Base-by-base conservation (phyloP, 2,329 filamentous ascomycete species). In the Graphium sp. region DNA sequence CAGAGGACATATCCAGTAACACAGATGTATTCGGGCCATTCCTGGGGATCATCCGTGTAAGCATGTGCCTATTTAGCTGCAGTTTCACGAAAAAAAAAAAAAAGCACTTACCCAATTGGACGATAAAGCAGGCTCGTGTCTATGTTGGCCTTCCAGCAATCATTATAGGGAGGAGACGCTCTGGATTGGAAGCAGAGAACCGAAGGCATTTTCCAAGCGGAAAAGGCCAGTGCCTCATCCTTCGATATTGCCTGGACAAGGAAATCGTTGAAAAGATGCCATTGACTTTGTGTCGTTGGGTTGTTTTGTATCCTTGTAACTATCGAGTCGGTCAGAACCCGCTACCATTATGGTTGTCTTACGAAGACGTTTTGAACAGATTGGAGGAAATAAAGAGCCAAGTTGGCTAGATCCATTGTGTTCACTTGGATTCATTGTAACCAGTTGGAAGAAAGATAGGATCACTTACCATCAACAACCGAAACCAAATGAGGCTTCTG, bases 251-350 rank as follows among this genome's bases (percentile, higher is more conserved):
- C 74, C 9, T 80, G 72, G 14, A 98, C 91, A 20, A 93, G 55
- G 43, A 98, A 98, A 52, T 98, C 89, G 41, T 98, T 98, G 57
- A 98, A 94, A 2, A 98, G 55, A 51, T 95, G 83, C 91, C 91
- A 98, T 40, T 77, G 75, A 42, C 70, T 76, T 37, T 72, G 64
- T 4, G 56, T 58, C 1, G 70, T 62, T 1, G 65, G 48, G 23
- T 66, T 23, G 11, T 28, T 6, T 12, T 32, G 18, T n/a, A n/a
- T n/a, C n/a, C n/a, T n/a, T n/a, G n/a, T n/a, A n/a, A n/a, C n/a
- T n/a, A n/a, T n/a, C n/a, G n/a, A n/a, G n/a, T n/a, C n/a, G n/a
- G n/a, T n/a, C n/a, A n/a, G n/a, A n/a, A n/a, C n/a, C n/a, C n/a
- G n/a, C n/a, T n/a, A n/a, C n/a, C n/a, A n/a, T n/a, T n/a, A n/a